Base-by-base conservation (phyloP, 2,329 filamentous ascomycete species). In the Phialocephala subalpina region DNA sequence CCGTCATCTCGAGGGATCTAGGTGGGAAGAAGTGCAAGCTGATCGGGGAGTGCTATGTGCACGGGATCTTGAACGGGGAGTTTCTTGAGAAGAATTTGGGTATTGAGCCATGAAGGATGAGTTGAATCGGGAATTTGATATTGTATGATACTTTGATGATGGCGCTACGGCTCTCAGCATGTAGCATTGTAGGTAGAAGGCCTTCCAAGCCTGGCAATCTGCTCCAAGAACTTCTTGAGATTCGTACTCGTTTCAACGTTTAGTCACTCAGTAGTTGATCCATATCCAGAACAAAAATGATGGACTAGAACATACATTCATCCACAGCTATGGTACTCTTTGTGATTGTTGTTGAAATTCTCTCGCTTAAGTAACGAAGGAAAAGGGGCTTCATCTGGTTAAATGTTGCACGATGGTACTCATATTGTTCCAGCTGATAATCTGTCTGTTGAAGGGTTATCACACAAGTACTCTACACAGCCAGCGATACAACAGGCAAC, bases 1-100 rank as follows among this genome's bases (percentile, higher is more conserved):
- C 49, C 29, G 49, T 53, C 49, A 53, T 53, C 49, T 53, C 29
- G 49, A 53, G 49, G 12, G 25, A 53, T 11, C 14, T 53, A 25
- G 49, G 25, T 53, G 49, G 25, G 5, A 33, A 18, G 2, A 53
- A 53, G 49, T 33, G 25, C 49, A 53, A 53, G 25, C 25, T 53
- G 3, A 53, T 53, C 12, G 49, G 49, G 3, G 49, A 53, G 25
- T 53, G 49, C 18, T 53, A 53, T 53, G 25, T 53, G 11, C 49
- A 53, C 27, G 49, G 49, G 27, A 53, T 33, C 25, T 29, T 53
- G 49, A 53, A 53, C 18, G 49, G 22, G 14, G 49, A 53, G 22
- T 53, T 53, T 29, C 14, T 53, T 14, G 49, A 53, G 25, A 33
- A 16, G 25, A 27, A 53, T 29, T 5, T n/a, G 5, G 22, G 49